Conservation (phyloP, 2,329 filamentous ascomycete species). For the Scorias spongiosa region DNA sequence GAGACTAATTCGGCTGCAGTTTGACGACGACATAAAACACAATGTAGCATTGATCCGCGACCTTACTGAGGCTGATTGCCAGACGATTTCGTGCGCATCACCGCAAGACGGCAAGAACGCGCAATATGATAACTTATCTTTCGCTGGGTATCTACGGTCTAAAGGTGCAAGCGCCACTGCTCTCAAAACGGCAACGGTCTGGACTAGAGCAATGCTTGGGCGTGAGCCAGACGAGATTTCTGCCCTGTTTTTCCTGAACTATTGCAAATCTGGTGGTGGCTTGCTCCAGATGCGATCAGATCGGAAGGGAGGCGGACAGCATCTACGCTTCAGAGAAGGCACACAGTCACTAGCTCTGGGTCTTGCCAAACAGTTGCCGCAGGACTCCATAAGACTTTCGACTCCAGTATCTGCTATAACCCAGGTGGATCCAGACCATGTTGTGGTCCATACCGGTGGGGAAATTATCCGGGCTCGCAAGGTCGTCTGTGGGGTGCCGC, state of each 20-base stretch:
- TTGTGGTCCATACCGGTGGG: slow-evolving; percentile 15
- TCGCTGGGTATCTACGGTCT: slow-evolving; percentile 24
- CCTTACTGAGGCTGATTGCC: slow-evolving; percentile 24
- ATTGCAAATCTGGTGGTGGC: slow-evolving; percentile 38
- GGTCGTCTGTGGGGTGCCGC: slow-evolving; percentile 36
- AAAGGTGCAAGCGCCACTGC: slow-evolving; percentile 19
- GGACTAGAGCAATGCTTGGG: slow-evolving; percentile 37
- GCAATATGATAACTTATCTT: slow-evolving; percentile 23
- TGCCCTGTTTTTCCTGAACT: slow-evolving; percentile 40
- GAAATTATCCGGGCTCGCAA: slow-evolving; percentile 24
- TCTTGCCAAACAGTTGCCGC: slow-evolving; percentile 22
- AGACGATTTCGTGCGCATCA: slow-evolving; percentile 16
- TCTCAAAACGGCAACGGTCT: slow-evolving; percentile 27
- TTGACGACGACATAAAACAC: slow-evolving; percentile 10
- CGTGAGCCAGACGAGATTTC: slow-evolving; percentile 34
- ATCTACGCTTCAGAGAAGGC: slow-evolving; percentile 35
- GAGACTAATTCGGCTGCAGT: slow-evolving; percentile 3
- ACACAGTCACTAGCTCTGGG: slow-evolving; percentile 28
- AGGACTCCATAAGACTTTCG: slow-evolving; percentile 15
- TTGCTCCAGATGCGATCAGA: slow-evolving; percentile 40
- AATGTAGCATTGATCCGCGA: slow-evolving; percentile 22
- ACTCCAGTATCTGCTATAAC: slow-evolving; percentile 19
- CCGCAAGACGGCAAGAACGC: slow-evolving; percentile 7
- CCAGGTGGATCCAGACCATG: slow-evolving; percentile 10
- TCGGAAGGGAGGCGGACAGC: slow-evolving; percentile 36